Conservation (phyloP, 73 alveolate species). For the Diophrys appendiculata region DNA sequence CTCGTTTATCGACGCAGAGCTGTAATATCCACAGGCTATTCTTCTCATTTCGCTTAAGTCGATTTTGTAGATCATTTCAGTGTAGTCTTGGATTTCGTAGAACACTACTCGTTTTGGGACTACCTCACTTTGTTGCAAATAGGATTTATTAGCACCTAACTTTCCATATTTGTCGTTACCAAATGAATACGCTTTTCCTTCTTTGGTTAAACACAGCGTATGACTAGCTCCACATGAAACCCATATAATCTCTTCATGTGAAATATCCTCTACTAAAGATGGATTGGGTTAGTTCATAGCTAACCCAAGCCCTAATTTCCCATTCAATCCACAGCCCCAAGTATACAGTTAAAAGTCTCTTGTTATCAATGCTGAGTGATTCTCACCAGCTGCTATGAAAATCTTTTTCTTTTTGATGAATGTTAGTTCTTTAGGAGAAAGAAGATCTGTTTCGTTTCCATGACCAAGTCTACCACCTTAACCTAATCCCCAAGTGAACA, state of each 20-base stretch:
- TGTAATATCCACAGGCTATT: no score
- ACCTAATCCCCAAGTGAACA: slow-evolving; percentile 82
- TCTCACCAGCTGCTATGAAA: slow-evolving; percentile 77
- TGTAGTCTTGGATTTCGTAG: slow-evolving; percentile 1
- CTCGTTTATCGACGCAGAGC: no score
- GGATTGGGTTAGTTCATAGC: slow-evolving; percentile 75
- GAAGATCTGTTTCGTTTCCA: slow-evolving; percentile 71
- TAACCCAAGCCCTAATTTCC: slow-evolving; percentile 78
- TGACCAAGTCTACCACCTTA: slow-evolving; percentile 81
- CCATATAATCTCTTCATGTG: slow-evolving; percentile 59
- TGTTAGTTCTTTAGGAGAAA: slow-evolving; percentile 60
- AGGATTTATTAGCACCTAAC: slow-evolving; percentile 64
- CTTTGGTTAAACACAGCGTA: slow-evolving; percentile 64
- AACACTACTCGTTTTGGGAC: background rate
- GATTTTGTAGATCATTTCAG: no score
- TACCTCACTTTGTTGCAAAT: background rate
- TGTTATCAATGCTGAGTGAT: slow-evolving; percentile 80
- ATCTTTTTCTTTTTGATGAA: slow-evolving; percentile 68
- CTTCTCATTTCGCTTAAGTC: no score
- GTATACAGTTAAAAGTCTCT: slow-evolving; percentile 71
- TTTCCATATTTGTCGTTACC: slow-evolving; percentile 81
- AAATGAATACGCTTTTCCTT: slow-evolving; percentile 75
- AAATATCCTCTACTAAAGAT: slow-evolving; percentile 59
- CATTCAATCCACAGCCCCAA: slow-evolving; percentile 86
- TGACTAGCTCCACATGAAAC: slow-evolving; percentile 79